A percentile compares a stretch with the other conserved stretches of the same genome.
Evolutionary conservation across 2,329 filamentous ascomycete genomes (phyloP).

Genomic region (Pezicula neosporulosa): DNA sequence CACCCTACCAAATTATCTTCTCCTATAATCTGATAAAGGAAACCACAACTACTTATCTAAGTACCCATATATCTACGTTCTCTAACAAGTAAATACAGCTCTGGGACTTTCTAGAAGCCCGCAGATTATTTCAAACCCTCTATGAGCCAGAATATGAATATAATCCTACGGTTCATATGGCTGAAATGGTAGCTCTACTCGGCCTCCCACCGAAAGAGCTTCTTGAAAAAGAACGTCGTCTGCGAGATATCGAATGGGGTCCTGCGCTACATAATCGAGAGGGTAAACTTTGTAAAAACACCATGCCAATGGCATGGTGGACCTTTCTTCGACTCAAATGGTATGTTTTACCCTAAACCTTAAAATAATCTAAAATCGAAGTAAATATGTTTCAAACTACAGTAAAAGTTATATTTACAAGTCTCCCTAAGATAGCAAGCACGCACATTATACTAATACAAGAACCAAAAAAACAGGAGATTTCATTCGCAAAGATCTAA

Average conservation of each 20-base stretch:
- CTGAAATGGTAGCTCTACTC: slow-evolving; percentile 92
- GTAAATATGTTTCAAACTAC: no score
- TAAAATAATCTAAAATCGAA: no score
- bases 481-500: no score
- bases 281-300: slow-evolving; percentile 27
- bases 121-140: slow-evolving; percentile 94
- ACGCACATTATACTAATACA: no score
- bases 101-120: slow-evolving; percentile 79
- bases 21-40: no score
- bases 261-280: slow-evolving; percentile 40
- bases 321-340: slow-evolving; percentile 33
- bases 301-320: slow-evolving; percentile 32
- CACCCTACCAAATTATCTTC: no score
- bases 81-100: slow-evolving; percentile 2
- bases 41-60: slow-evolving; percentile 40
- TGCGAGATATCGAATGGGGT: slow-evolving; percentile 65
- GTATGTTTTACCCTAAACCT: slow-evolving; percentile 17
- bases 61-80: slow-evolving; percentile 57
- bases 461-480: no score
- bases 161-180: slow-evolving; percentile 79
- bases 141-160: slow-evolving; percentile 97
- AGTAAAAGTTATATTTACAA: no score
- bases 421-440: no score
- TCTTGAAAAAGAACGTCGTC: slow-evolving; percentile 64
- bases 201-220: slow-evolving; percentile 87